Evolutionary conservation across 1,284 basidiomycete genomes (phyloP).

Genomic region (Moniliophthora roreri): DNA sequence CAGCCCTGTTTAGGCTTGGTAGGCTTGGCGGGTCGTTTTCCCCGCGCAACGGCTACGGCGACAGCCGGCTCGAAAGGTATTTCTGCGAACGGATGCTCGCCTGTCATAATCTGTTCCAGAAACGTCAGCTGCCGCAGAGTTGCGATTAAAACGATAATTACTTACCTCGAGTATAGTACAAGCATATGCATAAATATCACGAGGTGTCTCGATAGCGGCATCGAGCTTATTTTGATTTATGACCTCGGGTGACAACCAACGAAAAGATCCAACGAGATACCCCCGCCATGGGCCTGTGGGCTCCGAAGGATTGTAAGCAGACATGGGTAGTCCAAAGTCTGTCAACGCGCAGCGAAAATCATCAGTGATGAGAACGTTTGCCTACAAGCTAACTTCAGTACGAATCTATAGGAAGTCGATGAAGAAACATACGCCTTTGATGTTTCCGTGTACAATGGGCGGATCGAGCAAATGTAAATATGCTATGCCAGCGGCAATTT

Average conservation of each 20-base stretch:
- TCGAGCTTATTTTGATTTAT: neutral
- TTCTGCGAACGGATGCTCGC: neutral
- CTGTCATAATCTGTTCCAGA: neutral
- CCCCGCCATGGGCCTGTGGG: neutral
- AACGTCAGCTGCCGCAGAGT: neutral
- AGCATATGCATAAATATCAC: slow-evolving; percentile 4
- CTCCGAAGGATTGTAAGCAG: neutral
- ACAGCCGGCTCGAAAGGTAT: neutral
- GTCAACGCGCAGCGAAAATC: neutral
- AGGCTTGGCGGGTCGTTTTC: neutral
- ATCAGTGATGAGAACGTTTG: slow-evolving; percentile 10
- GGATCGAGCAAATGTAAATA: slow-evolving; percentile 11
- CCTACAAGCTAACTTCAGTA: neutral
- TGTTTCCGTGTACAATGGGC: slow-evolving; percentile 12
- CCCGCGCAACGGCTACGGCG: neutral
- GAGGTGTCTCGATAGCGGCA: neutral
- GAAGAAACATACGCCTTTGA: slow-evolving; percentile 6
- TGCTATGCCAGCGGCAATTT: slow-evolving; percentile 8
- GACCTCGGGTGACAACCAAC: slow-evolving; percentile 6
- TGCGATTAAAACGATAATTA: neutral
- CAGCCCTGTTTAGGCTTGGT: neutral
- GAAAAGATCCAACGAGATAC: neutral
- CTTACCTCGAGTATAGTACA: slow-evolving; percentile 9
- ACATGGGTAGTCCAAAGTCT: neutral
- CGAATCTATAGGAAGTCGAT: neutral